Percentiles rank a stretch among this genome's conserved stretches.
Conservation (phyloP, 257 asterid species). For the Solanum phureja region DNA sequence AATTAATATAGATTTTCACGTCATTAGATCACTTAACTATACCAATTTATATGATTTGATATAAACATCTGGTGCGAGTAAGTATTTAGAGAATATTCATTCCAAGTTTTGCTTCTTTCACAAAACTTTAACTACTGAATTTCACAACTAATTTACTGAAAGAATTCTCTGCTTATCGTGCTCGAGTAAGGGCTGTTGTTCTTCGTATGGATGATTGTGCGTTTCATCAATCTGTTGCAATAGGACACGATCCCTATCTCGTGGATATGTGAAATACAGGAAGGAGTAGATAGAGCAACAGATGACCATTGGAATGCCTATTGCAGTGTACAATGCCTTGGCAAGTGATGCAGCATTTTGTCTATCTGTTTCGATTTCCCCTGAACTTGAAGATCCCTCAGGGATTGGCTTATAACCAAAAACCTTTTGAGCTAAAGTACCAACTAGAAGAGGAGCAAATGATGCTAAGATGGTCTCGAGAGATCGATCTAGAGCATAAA, state of each 20-base stretch:
- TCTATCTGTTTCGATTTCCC: slow-evolving; percentile 18
- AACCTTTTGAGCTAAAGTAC: slow-evolving; percentile 51
- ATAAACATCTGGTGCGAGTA: not conserved
- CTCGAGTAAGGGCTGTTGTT: slow-evolving; percentile 11
- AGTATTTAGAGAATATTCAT: not conserved
- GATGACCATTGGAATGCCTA: slow-evolving; percentile 62
- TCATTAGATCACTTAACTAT: too few species aligned
- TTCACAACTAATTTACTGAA: not conserved
- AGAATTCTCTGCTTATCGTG: slow-evolving; percentile 22
- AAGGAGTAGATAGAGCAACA: slow-evolving; percentile 21
- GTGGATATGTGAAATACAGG: not conserved
- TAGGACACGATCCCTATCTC: not conserved
- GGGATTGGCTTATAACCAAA: slow-evolving; percentile 55
- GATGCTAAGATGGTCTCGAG: slow-evolving; percentile 67
- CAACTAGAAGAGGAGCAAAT: slow-evolving; percentile 76
- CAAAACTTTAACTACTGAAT: too few species aligned
- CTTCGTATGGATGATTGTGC: not conserved
- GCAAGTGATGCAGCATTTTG: slow-evolving; percentile 77
- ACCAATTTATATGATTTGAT: too few species aligned
- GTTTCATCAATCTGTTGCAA: not conserved
- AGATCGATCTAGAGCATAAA: slow-evolving; percentile 6
- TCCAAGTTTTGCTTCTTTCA: not conserved
- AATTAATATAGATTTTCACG: too few species aligned
- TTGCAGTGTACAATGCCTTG: slow-evolving; percentile 76
- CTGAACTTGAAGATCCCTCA: not conserved